Conservation (phyloP, 176 grass and related monocot genomes). For the Tillandsia fasciculata region DNA sequence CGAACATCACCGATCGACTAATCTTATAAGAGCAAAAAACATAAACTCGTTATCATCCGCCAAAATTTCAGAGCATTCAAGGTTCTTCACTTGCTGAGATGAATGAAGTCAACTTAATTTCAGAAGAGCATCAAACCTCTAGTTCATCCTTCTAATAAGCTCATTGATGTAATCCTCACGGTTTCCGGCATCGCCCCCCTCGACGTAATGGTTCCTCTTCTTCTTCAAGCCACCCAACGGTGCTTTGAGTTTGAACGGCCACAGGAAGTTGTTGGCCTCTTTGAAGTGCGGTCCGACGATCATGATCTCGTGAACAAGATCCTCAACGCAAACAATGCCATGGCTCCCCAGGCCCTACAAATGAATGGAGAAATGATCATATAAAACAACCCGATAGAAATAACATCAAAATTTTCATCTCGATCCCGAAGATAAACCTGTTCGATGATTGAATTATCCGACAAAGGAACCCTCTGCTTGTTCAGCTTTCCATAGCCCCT, state of each 20-base stretch:
- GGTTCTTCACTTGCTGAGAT: background rate
- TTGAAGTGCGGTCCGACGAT: slow-evolving; percentile 82
- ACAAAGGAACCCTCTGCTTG: slow-evolving; percentile 68
- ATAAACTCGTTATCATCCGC: no score
- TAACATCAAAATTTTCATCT: background rate
- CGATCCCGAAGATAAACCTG: slow-evolving; percentile 27
- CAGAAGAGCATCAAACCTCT: slow-evolving; percentile 6
- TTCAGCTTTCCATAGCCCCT: slow-evolving; percentile 77
- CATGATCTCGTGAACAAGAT: slow-evolving; percentile 85
- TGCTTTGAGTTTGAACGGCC: slow-evolving; percentile 88
- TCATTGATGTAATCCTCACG: slow-evolving; percentile 87
- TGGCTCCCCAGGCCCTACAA: slow-evolving; percentile 51
- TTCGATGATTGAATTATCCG: slow-evolving; percentile 57
- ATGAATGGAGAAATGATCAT: background rate
- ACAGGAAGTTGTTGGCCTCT: slow-evolving; percentile 94
- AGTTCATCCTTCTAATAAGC: slow-evolving; percentile 93
- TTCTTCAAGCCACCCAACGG: slow-evolving; percentile 72
- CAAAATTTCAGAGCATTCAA: background rate
- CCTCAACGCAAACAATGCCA: slow-evolving; percentile 73
- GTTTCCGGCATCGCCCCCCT: slow-evolving; percentile 89
- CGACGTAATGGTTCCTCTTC: slow-evolving; percentile 88
- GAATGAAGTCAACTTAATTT: no score
- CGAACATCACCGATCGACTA: no score
- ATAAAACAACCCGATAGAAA: background rate
- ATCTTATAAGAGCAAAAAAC: no score